Evolutionary conservation across 2,329 filamentous ascomycete genomes (phyloP).

Genomic region (Coniella lustricola): DNA sequence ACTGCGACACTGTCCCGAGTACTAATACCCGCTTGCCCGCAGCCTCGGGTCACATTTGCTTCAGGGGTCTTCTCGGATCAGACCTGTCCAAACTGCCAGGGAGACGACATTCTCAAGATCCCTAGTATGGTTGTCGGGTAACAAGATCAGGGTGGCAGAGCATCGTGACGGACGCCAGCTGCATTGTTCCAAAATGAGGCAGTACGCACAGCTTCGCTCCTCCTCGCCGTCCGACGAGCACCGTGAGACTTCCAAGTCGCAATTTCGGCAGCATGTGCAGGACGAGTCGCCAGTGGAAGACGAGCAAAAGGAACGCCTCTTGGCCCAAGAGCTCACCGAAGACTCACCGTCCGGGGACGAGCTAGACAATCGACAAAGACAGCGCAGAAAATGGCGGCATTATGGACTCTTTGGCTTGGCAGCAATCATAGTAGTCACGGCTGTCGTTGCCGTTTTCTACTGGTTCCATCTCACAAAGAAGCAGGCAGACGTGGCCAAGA

Average conservation of each 20-base stretch:
- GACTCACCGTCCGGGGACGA: background rate
- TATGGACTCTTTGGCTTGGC: slow-evolving; percentile 4
- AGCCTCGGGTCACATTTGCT: too few species aligned
- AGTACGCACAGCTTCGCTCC: slow-evolving; percentile 18
- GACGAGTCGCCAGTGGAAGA: background rate
- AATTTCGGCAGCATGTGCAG: slow-evolving; percentile 11
- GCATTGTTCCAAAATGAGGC: slow-evolving; percentile 1
- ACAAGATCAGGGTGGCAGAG: background rate
- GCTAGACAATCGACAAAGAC: background rate
- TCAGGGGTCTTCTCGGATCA: too few species aligned
- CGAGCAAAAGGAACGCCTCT: slow-evolving; percentile 16
- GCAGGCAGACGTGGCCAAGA: background rate
- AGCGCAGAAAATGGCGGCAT: slow-evolving; percentile 10
- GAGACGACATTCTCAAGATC: too few species aligned
- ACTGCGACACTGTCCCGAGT: too few species aligned
- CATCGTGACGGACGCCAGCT: background rate
- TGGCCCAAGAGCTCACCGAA: slow-evolving; percentile 7
- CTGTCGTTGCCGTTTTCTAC: background rate
- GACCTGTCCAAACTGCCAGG: too few species aligned
- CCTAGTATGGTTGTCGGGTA: background rate
- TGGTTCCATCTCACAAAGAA: background rate
- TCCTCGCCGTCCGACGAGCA: slow-evolving; percentile 13
- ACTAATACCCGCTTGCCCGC: too few species aligned
- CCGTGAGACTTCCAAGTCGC: background rate
- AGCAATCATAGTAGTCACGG: slow-evolving; percentile 1